phyloP scores from a whole-genome alignment of 805 yeast species.

The Saturnispora ahearnii region DNA sequence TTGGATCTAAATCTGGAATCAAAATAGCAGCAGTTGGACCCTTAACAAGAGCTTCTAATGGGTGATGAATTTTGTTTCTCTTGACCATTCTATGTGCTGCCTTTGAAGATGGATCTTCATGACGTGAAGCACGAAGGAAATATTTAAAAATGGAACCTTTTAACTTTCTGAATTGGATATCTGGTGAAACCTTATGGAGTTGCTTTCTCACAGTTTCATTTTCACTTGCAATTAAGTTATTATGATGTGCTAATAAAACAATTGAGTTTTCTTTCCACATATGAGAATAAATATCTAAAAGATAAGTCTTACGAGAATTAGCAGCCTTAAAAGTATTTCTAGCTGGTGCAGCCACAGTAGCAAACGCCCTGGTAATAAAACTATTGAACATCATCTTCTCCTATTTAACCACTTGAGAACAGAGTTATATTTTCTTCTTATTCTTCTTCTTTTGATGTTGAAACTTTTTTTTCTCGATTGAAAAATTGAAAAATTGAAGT shows the following conservation, averaged over 20 bases:
- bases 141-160: constrained; percentile 65
- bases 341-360: constrained; percentile 6
- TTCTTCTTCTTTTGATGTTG: neutral
- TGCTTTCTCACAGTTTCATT: constrained; percentile 54
- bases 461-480: neutral
- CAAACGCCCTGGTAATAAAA: constrained; percentile 5
- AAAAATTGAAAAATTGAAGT: neutral
- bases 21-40: constrained; percentile 85
- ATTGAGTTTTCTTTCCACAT: constrained; percentile 61
- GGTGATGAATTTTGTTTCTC: constrained; percentile 46
- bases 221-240: constrained; percentile 65
- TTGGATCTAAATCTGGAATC: constrained; percentile 64
- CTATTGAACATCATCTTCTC: neutral
- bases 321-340: constrained; percentile 44
- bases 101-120: constrained; percentile 63
- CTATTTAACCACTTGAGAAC: neutral
- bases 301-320: constrained; percentile 74
- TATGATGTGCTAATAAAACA: constrained; percentile 75
- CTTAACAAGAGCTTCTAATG: constrained; percentile 55
- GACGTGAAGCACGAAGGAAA: constrained; percentile 61
- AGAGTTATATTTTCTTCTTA: neutral
- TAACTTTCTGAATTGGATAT: constrained; percentile 46
- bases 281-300: constrained; percentile 71
- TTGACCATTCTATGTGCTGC: constrained; percentile 34
- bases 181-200: constrained; percentile 35